A percentile compares a stretch with the other conserved stretches of the same genome.
These are phyloP conservation scores for Aspergillus niger DNA, from an alignment of 2,329 filamentous ascomycete genomes.

Conservation along the genomic window DNA sequence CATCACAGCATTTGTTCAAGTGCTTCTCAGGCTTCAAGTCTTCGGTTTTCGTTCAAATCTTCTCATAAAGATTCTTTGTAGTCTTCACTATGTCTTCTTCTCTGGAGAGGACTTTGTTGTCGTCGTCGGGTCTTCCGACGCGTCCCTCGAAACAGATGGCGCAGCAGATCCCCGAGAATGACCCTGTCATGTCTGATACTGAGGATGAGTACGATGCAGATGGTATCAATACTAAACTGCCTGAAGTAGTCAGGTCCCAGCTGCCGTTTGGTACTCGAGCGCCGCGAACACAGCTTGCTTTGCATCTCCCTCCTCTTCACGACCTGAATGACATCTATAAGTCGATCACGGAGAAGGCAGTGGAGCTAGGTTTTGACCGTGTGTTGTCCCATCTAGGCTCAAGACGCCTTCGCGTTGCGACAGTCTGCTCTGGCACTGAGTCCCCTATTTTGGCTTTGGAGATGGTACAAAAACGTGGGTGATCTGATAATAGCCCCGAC, in stretches of 20 bases:
- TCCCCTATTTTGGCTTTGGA: constrained; percentile 68
- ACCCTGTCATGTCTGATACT: not conserved
- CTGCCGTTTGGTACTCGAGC: constrained; percentile 15
- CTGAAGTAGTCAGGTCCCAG: constrained; percentile 25
- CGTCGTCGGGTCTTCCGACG: not conserved
- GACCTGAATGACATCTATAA: constrained; percentile 33
- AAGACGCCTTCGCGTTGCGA: constrained; percentile 59
- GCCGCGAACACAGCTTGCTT: constrained; percentile 19
- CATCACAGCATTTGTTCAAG: not conserved
- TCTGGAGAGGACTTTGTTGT: not conserved
- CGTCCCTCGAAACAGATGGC: constrained; percentile 3
- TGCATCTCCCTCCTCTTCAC: constrained; percentile 29
- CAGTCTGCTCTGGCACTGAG: constrained; percentile 79
- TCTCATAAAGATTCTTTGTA: not conserved
- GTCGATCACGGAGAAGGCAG: constrained; percentile 28
- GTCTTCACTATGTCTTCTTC: constrained; percentile 3
- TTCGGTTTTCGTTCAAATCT: not conserved
- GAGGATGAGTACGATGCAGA: not conserved
- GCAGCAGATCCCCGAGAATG: not conserved
- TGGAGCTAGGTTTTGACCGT: constrained; percentile 44
- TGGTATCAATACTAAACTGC: constrained; percentile 17
- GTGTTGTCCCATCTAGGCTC: constrained; percentile 43
- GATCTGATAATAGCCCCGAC: not conserved
- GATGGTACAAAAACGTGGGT: constrained; percentile 54
- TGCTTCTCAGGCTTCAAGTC: too few species aligned